Evolutionary conservation across 208 protist genomes (phyloP).

Genomic region (Leishmania braziliensis): DNA sequence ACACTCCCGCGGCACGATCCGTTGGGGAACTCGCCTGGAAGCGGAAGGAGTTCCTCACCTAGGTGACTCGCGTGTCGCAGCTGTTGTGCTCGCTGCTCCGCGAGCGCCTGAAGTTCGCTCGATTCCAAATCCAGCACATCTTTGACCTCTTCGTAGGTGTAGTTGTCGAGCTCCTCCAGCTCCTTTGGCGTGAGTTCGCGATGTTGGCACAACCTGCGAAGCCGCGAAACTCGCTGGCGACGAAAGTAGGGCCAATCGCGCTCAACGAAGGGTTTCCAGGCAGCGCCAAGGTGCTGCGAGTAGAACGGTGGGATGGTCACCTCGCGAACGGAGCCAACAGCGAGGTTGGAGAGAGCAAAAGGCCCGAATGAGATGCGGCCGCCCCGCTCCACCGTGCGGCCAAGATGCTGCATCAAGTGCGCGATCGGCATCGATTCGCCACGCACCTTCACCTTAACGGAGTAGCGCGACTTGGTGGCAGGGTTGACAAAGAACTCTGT

Average conservation of each 20-base stretch:
- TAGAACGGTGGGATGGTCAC: conserved; percentile 86
- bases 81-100: conserved; percentile 36
- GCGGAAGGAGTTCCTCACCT: conserved; percentile 22
- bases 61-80: conserved; percentile 28
- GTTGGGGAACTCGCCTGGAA: conserved; percentile 41
- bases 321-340: conserved; percentile 85
- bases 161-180: conserved; percentile 86
- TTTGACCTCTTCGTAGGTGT: conserved; percentile 86
- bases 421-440: conserved; percentile 74
- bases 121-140: conserved; percentile 73
- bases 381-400: conserved; percentile 73
- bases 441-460: conserved; percentile 83
- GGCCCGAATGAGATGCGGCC: conserved; percentile 88
- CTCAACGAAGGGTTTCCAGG: conserved; percentile 88
- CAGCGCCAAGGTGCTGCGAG: conserved; percentile 51
- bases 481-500: conserved; percentile 88
- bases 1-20: background rate
- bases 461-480: conserved; percentile 76
- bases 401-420: conserved; percentile 86
- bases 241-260: conserved; percentile 91
- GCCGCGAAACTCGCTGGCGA: conserved; percentile 66
- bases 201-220: conserved; percentile 63
- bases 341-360: conserved; percentile 71
- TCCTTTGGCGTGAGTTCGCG: conserved; percentile 82
- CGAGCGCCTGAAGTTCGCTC: conserved; percentile 53